Base-by-base conservation (phyloP, 768 basidiomycete genomes). In the Panaeolus papilionaceus region DNA sequence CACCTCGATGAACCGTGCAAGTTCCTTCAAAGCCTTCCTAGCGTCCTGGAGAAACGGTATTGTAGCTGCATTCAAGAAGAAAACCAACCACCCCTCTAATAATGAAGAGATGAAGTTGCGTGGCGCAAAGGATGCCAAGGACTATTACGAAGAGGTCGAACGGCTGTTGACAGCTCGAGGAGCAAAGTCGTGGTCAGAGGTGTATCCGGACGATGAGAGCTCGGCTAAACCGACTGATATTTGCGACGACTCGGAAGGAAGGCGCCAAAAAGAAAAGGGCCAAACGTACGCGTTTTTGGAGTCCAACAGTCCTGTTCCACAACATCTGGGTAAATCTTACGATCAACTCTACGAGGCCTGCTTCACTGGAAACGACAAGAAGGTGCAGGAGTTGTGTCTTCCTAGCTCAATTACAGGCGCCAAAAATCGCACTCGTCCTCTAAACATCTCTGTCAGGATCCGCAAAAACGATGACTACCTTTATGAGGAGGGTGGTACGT, bases 271-370 rank as follows among this genome's bases (percentile, higher is more conserved):
- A 23, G 64, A 64, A n/a, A 72, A 73, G 68, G 54, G 49, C 39
- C 64, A 69, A 18, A 40, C 45, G 16, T 51, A 63, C 14, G 18
- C 49, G 44, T 63, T 51, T 7, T 62, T 42, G 20, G 23, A 64
- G 18, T 39, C 49, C 11, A 68, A 75, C 66, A 65, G 74, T 58
- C 66, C 70, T 51, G 78, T 84, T 5, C 77, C 80, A 0, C 64
- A 74, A 18, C 78, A 80, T 68, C 69, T 81, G 47, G 74, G 74
- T 23, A 67, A 75, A 18, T 68, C 73, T 1, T 90, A 89, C 71
- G 84, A 88, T 61, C 83, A 87, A 67, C 79, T 90, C 0, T 89
- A 79, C 68, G 86, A 88, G 69, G 89, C 88, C 5, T 86, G 84
- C 70, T 85, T 80, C 73, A 71, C 73, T 2, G 88, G 89, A 2